Evolutionary conservation across 1,284 basidiomycete genomes (phyloP), one percentile per base, ranked within the genome.

Genomic region (Apiotrichum sp.): DNA sequence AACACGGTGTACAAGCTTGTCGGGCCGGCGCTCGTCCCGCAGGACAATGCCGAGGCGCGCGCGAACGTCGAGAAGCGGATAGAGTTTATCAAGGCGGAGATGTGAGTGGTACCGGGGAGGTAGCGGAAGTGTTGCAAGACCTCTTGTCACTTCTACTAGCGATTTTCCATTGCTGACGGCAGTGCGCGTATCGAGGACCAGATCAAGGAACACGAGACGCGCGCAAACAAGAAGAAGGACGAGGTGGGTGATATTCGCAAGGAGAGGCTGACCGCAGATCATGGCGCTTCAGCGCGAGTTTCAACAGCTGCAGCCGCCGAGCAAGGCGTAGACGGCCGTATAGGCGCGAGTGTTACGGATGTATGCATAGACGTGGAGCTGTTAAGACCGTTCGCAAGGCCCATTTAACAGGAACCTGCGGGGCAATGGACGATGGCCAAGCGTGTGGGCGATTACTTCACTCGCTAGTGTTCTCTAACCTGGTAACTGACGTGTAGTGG

Each of bases 1-100:
- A 96, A 93, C 68, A 83, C 81, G 7, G 83, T 98, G 7, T 98
- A 87, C 80, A 98, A 98, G 78, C 83, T 92, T 47, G 83, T 96
- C 46, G 96, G 95, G 0, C 90, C 92, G 1, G 87, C 93, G 1
- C 82, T 98, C 29, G 84, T 98, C 6, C 85, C 87, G 66, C 95
- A 98, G 75, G 93, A 97, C 62, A 85, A 86, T 65, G 75, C 76
- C 5, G 96, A 98, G 65, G 95, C 95, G 9, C 89, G 88, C 70
- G 79, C 78, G 56, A 97, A 95, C 69, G 90, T 98, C 35, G 85
- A 92, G 62, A 97, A 90, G 57, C 84, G 95, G 6, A 77, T 98
- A 41, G 89, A 92, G 59, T 97, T 92, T 76, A 98, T 98, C 70
- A 81, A 79, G 52, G 78, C 83, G 49, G 93, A 98, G 75, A 90